Percentiles rank a stretch among this genome's conserved stretches.
These are phyloP conservation scores for Aspergillus costaricaensis DNA, from an alignment of 2,329 filamentous ascomycete genomes.

Conservation along the genomic window DNA sequence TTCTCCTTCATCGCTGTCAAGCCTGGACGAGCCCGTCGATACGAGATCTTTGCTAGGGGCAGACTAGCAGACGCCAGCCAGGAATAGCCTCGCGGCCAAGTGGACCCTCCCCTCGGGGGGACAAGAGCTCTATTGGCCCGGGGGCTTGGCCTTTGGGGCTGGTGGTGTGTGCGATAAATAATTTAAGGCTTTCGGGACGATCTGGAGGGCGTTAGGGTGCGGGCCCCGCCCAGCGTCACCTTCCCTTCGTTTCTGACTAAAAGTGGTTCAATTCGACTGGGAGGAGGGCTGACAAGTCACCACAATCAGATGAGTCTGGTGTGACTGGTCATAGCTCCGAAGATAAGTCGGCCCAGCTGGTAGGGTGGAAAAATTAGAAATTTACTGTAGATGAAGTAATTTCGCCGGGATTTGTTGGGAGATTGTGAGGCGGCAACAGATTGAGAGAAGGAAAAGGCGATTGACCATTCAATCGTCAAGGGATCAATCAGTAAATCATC, in stretches of 20 bases:
- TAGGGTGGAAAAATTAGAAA: background rate
- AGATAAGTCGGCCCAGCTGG: background rate
- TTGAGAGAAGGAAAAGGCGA: too few relatives aligned
- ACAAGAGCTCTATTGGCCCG: slow-evolving; percentile 13
- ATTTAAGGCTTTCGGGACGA: slow-evolving; percentile 25
- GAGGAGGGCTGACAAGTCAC: slow-evolving; percentile 20
- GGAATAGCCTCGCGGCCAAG: slow-evolving; percentile 41
- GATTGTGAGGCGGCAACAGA: background rate
- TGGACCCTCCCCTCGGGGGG: slow-evolving; percentile 27
- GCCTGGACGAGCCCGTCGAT: slow-evolving; percentile 10
- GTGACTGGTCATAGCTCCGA: slow-evolving; percentile 19
- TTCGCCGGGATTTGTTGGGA: background rate
- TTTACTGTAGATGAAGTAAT: too few relatives aligned
- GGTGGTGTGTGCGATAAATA: slow-evolving; percentile 13
- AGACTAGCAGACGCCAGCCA: slow-evolving; percentile 37
- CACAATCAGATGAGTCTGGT: slow-evolving; percentile 12
- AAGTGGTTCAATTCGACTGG: too few relatives aligned
- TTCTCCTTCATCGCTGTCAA: background rate
- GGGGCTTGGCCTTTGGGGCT: slow-evolving; percentile 9
- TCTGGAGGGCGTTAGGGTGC: slow-evolving; percentile 25
- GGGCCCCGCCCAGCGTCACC: slow-evolving; percentile 18
- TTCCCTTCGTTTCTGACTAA: background rate
- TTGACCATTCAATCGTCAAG: background rate
- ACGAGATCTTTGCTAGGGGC: slow-evolving; percentile 18
- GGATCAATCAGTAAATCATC: background rate